Evolutionary conservation across 2,329 filamentous ascomycete genomes (phyloP).

Genomic region (Pseudogymnoascus sp.): DNA sequence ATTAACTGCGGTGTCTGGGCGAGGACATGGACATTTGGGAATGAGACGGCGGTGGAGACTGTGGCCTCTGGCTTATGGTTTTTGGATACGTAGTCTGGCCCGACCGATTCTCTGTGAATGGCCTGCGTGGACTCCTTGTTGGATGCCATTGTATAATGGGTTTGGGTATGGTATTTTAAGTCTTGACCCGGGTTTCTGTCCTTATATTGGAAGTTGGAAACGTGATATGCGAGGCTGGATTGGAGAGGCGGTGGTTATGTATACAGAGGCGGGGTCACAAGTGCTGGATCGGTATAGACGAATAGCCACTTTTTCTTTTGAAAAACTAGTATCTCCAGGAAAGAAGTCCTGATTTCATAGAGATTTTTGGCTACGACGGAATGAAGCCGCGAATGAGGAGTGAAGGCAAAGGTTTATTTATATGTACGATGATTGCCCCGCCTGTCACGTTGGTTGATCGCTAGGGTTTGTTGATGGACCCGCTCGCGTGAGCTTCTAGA

Average conservation of each 20-base stretch:
- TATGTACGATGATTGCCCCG: background rate
- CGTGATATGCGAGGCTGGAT: constrained; percentile 5
- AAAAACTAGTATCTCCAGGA: background rate
- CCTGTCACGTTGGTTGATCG: background rate
- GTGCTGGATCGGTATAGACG: background rate
- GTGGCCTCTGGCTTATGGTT: constrained; percentile 81
- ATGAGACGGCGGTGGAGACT: constrained; percentile 72
- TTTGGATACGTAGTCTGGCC: constrained; percentile 69
- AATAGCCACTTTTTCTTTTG: constrained; percentile 3
- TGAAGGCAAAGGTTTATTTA: background rate
- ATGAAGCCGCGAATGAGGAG: background rate
- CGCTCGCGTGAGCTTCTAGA: constrained; percentile 1
- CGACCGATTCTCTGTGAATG: constrained; percentile 51
- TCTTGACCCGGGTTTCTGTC: background rate
- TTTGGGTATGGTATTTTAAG: background rate
- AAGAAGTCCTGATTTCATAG: background rate
- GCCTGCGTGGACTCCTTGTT: background rate
- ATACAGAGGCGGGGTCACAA: constrained; percentile 4
- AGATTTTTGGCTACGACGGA: background rate
- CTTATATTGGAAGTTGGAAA: background rate
- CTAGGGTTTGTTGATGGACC: constrained; percentile 1
- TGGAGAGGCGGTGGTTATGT: background rate
- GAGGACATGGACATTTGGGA: constrained; percentile 83
- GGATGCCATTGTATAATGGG: background rate
- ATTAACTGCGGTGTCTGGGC: constrained; percentile 95